Conservation (phyloP, 148 eudicot genomes). For the Silene conica region DNA sequence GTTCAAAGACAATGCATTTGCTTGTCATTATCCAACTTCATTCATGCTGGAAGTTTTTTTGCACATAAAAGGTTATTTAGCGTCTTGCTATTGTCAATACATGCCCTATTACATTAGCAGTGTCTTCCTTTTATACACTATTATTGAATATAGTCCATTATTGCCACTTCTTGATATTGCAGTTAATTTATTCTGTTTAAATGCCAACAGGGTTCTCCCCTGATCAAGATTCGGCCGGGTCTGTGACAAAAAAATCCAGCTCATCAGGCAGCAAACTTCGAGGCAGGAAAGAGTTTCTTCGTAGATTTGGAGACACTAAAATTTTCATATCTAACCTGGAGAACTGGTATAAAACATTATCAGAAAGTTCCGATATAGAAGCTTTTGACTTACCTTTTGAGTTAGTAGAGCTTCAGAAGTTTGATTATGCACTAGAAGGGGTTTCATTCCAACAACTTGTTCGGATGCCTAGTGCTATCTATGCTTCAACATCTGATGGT, state of each 20-base stretch:
- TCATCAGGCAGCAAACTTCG: conserved; percentile 63
- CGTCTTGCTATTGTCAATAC: not conserved
- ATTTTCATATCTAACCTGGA: conserved; percentile 46
- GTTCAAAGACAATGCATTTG: too few relatives aligned
- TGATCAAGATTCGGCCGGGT: conserved; percentile 69
- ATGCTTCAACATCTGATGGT: conserved; percentile 76
- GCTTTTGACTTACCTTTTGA: conserved; percentile 80
- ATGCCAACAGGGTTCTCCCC: conserved; percentile 62
- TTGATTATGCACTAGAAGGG: conserved; percentile 92
- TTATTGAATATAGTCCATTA: not conserved
- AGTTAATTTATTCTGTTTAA: conserved; percentile 2
- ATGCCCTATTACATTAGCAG: not conserved
- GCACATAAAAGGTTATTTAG: not conserved
- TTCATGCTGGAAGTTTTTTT: not conserved
- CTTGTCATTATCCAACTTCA: too few relatives aligned
- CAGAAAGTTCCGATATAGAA: conserved; percentile 38
- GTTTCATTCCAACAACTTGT: conserved; percentile 83
- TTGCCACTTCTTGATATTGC: not conserved
- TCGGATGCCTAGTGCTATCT: conserved; percentile 87
- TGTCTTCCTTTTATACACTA: not conserved
- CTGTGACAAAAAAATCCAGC: conserved; percentile 75
- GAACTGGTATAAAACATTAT: conserved; percentile 64
- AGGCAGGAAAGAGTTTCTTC: conserved; percentile 68
- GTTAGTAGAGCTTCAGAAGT: conserved; percentile 81
- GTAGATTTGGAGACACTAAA: conserved; percentile 68